phyloP scores from a whole-genome alignment of 768 basidiomycete species.

The Pisolithus microcarpus region DNA sequence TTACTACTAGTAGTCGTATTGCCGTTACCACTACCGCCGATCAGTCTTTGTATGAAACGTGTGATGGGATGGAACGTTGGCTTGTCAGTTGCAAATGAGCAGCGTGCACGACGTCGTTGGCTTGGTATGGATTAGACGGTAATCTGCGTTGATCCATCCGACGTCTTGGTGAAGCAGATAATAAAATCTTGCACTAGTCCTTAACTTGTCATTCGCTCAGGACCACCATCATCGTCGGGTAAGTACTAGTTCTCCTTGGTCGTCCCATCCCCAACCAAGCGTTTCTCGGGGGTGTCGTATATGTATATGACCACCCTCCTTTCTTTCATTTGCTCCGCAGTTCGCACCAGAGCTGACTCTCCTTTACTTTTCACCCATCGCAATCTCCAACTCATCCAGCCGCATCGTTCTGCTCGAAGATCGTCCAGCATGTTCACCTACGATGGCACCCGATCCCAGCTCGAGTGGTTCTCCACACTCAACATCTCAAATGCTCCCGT shows the following conservation, averaged over 20 bases:
- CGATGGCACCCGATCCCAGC: constrained; percentile 67
- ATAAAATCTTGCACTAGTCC: background rate
- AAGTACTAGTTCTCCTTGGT: constrained; percentile 7
- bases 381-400: background rate
- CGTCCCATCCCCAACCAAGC: constrained; percentile 1
- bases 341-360: constrained; percentile 13
- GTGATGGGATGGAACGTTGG: constrained; percentile 20
- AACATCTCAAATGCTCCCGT: constrained; percentile 64
- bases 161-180: background rate
- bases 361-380: constrained; percentile 2
- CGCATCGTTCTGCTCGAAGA: constrained; percentile 4
- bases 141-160: background rate
- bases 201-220: background rate
- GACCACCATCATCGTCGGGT: constrained; percentile 12
- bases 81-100: constrained; percentile 3
- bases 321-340: constrained; percentile 8
- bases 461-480: constrained; percentile 88
- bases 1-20: constrained; percentile 14
- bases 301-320: constrained; percentile 2
- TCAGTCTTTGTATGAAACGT: constrained; percentile 7
- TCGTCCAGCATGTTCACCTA: constrained; percentile 41
- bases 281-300: background rate
- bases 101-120: background rate
- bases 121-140: no score
- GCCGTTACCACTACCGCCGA: constrained; percentile 11